These are phyloP conservation scores for Paramecium octaurelia DNA, from an alignment of 73 alveolate species.

Conservation along the genomic window DNA sequence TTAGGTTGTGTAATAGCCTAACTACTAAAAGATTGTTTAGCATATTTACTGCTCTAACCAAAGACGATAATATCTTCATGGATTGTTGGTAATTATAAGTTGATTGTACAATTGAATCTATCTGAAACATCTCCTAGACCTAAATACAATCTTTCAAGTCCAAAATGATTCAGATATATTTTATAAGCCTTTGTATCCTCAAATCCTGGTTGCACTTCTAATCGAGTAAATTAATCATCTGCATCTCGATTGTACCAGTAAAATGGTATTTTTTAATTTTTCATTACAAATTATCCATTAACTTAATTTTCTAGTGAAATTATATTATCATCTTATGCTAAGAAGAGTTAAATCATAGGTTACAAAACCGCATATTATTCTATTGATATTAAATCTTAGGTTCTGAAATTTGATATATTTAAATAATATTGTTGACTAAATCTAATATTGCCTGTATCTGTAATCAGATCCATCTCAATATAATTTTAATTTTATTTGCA, in stretches of 20 bases:
- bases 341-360: background rate
- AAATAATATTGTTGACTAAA: background rate
- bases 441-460: background rate
- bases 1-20: background rate
- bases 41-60: background rate
- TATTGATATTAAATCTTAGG: background rate
- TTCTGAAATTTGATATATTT: background rate
- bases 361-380: background rate
- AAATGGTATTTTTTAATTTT: background rate
- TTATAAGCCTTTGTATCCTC: background rate
- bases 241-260: background rate
- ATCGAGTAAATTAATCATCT: background rate
- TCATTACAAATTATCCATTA: background rate
- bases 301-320: background rate
- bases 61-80: background rate
- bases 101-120: constrained; percentile 20
- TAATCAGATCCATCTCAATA: background rate
- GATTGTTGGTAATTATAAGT: background rate
- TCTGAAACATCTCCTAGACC: background rate
- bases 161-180: background rate
- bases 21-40: background rate
- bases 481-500: background rate
- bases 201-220: background rate
- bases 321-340: background rate
- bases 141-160: background rate